These are phyloP conservation scores for Myxozyma neotropica DNA, from an alignment of 805 yeast species.

Conservation along the genomic window DNA sequence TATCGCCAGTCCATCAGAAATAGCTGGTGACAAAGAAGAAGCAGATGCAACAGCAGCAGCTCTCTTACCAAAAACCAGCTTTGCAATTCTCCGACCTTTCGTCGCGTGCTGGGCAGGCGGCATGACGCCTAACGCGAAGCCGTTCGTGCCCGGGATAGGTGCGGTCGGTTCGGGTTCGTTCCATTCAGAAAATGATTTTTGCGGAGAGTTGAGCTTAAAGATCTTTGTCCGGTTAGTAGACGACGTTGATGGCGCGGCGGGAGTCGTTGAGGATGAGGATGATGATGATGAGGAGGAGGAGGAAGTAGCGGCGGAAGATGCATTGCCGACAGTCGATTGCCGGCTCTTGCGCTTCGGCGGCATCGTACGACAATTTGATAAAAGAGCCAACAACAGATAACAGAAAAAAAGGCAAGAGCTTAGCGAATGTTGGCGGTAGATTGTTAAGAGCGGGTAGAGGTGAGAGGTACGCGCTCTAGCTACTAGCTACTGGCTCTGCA, in stretches of 20 bases:
- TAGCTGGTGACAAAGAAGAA: not conserved
- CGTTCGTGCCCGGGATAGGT: constrained; percentile 65
- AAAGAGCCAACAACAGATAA: too few relatives aligned
- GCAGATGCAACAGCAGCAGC: not conserved
- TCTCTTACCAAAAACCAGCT: not conserved
- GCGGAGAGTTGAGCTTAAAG: not conserved
- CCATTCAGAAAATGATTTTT: constrained; percentile 2
- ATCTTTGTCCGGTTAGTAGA: not conserved
- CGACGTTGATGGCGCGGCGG: not conserved
- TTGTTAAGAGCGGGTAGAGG: too few relatives aligned
- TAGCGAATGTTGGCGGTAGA: not conserved
- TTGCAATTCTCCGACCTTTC: constrained; percentile 49
- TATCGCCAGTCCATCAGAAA: too few relatives aligned
- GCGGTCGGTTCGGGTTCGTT: constrained; percentile 60
- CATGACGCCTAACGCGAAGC: constrained; percentile 68
- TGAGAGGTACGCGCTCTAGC: too few relatives aligned
- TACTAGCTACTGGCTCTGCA: too few relatives aligned
- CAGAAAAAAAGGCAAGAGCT: not conserved
- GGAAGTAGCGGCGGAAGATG: constrained; percentile 3
- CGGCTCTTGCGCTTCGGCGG: constrained; percentile 5
- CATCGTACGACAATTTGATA: not conserved
- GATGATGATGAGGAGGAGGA: not conserved
- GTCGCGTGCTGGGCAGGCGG: constrained; percentile 61
- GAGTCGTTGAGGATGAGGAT: not conserved
- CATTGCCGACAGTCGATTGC: not conserved